These are phyloP conservation scores for Podospora bellae-mahoneyi DNA, from an alignment of 495 filamentous ascomycete genomes.

Conservation along the genomic window DNA sequence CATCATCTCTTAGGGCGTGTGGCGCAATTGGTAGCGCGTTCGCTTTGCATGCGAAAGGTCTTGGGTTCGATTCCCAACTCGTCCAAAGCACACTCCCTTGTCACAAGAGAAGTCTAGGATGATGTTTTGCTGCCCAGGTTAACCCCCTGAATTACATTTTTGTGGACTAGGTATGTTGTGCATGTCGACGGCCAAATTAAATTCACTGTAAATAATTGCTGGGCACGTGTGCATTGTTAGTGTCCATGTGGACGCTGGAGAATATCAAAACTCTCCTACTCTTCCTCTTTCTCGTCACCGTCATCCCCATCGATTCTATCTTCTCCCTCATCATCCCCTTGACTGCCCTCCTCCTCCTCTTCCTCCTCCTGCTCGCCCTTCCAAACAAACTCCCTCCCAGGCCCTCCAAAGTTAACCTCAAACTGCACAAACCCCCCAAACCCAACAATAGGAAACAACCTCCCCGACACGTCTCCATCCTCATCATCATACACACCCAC, in stretches of 20 bases:
- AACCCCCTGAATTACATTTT: background rate
- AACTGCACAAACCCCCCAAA: conserved; percentile 15
- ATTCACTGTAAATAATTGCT: no score
- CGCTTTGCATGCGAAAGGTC: background rate
- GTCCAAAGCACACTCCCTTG: background rate
- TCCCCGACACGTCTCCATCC: conserved; percentile 14
- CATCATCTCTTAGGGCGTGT: background rate
- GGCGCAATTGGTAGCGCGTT: background rate
- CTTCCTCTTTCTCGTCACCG: background rate
- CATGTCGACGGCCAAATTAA: no score
- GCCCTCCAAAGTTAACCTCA: conserved; percentile 24
- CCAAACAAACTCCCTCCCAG: background rate
- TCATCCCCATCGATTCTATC: background rate
- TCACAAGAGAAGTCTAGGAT: background rate
- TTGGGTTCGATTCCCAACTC: background rate
- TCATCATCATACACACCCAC: conserved; percentile 6
- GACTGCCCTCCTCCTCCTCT: background rate
- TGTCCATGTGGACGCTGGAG: no score
- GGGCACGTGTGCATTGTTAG: no score
- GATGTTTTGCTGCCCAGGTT: background rate
- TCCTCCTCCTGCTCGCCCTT: conserved; percentile 1
- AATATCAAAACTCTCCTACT: background rate
- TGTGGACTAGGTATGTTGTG: background rate
- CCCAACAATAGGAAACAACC: conserved; percentile 28
- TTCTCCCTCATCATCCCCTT: background rate